Base-by-base conservation (phyloP, 352 stramenopile species). In the Pythium grandisporangium region DNA sequence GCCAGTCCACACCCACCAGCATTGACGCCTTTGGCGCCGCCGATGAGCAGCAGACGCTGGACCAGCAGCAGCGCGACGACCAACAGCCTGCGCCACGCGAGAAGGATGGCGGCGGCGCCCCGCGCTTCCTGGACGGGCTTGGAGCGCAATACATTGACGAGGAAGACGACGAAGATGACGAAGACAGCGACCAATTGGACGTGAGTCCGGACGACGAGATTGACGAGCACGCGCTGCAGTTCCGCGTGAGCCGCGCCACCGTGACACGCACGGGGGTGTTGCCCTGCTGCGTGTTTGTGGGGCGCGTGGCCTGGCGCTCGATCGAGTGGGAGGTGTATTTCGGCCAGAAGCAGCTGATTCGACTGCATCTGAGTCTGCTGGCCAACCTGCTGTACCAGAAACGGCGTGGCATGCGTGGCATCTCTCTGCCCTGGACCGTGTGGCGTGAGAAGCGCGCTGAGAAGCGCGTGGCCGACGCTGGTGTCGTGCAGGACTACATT, bases 241-340 rank as follows among this genome's bases (percentile, higher is more conserved):
- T 93, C 55, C 67, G 68, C 6, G 66, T 90, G 11, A 83, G 73
- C 53, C 54, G 78, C 39, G 77, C 78, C 11, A 88, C 55, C 8
- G 70, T 93, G 41, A 76, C 71, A 13, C 66, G 63, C 45, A 65
- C 72, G 22, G 75, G 73, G 3, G 40, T 91, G 40, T 71, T 91
- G 26, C 77, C 80, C 12, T 89, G 72, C 53, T 93, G 80, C 53
- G 63, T 93, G 3, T 93, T 93, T 52, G 64, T 89, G 5, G 80
- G 70, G 7, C 70, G 71, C 41, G 80, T 93, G 33, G 73, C 65
- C 19, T 91, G 67, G 77, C 72, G 62, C n/a, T 76, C 66, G 2
- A 67, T 77, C 10, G 68, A 86, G 40, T 93, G 80, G 80, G 73
- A 90, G 58, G 75, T 91, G 30, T 83, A 86, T 51, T 93, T 93